A percentile compares a stretch with the other conserved stretches of the same genome.
phyloP scores from a whole-genome alignment of 805 yeast genomes.

The Candida sithepensis region DNA sequence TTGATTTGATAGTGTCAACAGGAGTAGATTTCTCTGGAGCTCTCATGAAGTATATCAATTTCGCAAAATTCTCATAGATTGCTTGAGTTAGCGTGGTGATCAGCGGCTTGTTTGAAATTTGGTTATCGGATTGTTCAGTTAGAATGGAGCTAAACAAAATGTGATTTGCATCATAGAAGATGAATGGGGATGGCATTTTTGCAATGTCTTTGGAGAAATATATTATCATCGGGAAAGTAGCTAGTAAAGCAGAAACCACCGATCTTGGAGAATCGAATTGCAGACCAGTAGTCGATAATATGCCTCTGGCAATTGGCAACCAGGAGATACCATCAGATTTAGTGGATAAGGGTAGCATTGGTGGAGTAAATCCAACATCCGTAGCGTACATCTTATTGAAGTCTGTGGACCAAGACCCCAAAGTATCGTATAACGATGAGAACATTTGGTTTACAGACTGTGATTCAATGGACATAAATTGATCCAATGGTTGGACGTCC shows the following conservation, averaged over 20 bases:
- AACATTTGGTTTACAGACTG: constrained; percentile 25
- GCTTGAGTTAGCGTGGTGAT: not conserved
- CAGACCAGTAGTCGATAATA: not conserved
- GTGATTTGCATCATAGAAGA: not conserved
- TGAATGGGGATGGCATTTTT: constrained; percentile 1
- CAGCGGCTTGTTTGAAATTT: not conserved
- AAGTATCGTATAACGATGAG: constrained; percentile 19
- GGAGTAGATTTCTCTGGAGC: not conserved
- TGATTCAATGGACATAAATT: constrained; percentile 7
- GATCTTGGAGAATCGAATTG: not conserved
- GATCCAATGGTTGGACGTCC: not conserved
- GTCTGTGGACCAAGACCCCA: constrained; percentile 10
- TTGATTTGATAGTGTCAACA: constrained; percentile 16
- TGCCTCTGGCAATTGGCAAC: constrained; percentile 35
- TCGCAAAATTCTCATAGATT: constrained; percentile 31
- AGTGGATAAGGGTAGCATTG: not conserved
- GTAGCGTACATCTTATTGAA: constrained; percentile 4
- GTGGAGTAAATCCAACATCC: not conserved
- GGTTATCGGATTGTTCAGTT: not conserved
- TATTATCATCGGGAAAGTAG: constrained; percentile 1
- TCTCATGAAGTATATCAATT: constrained; percentile 35
- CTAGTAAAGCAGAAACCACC: not conserved
- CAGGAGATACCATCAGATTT: constrained; percentile 20
- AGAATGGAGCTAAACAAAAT: not conserved
- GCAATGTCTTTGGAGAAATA: not conserved